These are phyloP conservation scores for Blastobotrys ciferrii DNA, from an alignment of 1,139 yeast genomes.

Conservation along the genomic window DNA sequence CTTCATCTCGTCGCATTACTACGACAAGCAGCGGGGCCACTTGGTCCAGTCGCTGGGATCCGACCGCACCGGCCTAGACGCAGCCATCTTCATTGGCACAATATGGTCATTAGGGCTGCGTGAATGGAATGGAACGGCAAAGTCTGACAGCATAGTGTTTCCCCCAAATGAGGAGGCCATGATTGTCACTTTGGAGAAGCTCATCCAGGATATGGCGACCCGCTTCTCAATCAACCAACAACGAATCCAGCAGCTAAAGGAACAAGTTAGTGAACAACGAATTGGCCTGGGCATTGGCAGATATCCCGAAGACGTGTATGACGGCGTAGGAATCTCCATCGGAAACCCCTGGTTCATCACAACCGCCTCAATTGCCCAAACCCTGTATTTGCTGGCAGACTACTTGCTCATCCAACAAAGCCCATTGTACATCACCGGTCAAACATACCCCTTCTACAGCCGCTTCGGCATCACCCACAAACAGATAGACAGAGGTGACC, in stretches of 20 bases:
- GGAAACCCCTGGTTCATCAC: conserved; percentile 97
- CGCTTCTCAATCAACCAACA: conserved; percentile 70
- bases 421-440: conserved; percentile 18
- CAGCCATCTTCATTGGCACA: conserved; percentile 72
- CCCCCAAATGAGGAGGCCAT: conserved; percentile 34
- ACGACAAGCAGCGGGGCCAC: conserved; percentile 46
- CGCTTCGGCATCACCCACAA: conserved; percentile 2
- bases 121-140: too few relatives aligned
- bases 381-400: conserved; percentile 40
- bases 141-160: conserved; percentile 29
- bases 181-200: conserved; percentile 26
- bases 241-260: conserved; percentile 28
- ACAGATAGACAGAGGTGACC: conserved; percentile 14
- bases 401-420: conserved; percentile 40
- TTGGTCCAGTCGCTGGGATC: conserved; percentile 67
- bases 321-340: conserved; percentile 68
- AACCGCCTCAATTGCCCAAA: conserved; percentile 76
- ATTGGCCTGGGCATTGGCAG: conserved; percentile 67
- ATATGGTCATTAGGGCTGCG: conserved; percentile 37
- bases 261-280: conserved; percentile 12
- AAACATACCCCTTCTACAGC: neutral
- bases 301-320: conserved; percentile 90
- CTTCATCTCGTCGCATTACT: conserved; percentile 17
- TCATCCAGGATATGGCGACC: conserved; percentile 60
- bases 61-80: conserved; percentile 70